Evolutionary conservation across 176 grass and related monocot species (phyloP).

Genomic region (barley (Hordeum vulgare)): DNA sequence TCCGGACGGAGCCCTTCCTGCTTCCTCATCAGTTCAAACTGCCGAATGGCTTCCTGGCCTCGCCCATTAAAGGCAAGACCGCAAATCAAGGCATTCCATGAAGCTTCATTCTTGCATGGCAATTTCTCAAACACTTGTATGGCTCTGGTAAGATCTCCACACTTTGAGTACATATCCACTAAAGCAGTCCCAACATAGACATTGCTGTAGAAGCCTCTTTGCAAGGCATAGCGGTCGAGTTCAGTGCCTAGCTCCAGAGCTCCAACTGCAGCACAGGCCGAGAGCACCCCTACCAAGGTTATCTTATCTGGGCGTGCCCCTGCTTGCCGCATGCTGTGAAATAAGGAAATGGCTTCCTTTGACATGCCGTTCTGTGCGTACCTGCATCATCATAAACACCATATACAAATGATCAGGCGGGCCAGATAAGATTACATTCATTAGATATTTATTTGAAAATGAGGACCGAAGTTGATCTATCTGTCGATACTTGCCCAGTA

Average conservation of each 20-base stretch:
- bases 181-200: constrained; percentile 78
- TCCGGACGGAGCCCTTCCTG: constrained; percentile 38
- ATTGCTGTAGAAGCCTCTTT: constrained; percentile 48
- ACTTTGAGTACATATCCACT: constrained; percentile 87
- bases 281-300: constrained; percentile 74
- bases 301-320: constrained; percentile 57
- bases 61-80: constrained; percentile 58
- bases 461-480: neutral
- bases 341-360: constrained; percentile 77
- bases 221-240: constrained; percentile 49
- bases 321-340: constrained; percentile 52
- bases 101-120: constrained; percentile 55
- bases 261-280: constrained; percentile 65
- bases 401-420: neutral
- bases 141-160: constrained; percentile 57
- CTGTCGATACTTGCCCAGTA: constrained; percentile 48
- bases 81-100: constrained; percentile 88
- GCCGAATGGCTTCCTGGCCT: constrained; percentile 45
- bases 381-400: constrained; percentile 36
- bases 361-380: constrained; percentile 86
- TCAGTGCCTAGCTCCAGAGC: constrained; percentile 63
- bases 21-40: constrained; percentile 64
- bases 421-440: neutral
- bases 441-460: neutral
- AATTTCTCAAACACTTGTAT: constrained; percentile 53